Evolutionary conservation across 768 basidiomycete genomes (phyloP).

Genomic region (Infundibulicybe gibba): DNA sequence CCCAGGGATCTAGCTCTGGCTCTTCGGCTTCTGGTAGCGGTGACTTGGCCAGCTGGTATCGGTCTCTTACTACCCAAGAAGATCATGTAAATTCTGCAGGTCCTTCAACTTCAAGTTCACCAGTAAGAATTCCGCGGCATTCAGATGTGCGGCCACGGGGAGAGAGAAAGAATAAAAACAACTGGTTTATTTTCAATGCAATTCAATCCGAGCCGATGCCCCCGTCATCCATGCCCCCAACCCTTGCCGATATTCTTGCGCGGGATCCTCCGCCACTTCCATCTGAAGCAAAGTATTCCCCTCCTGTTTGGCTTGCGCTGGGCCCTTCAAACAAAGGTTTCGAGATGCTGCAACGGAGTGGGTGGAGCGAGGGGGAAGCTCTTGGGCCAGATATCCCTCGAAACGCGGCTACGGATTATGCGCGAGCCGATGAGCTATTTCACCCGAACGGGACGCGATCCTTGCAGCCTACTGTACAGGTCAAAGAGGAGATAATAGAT

Average conservation of each 20-base stretch:
- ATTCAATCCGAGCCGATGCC: constrained; percentile 44
- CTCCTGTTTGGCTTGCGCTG: constrained; percentile 73
- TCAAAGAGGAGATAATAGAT: constrained; percentile 10
- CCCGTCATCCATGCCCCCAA: constrained; percentile 25
- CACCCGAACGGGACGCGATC: constrained; percentile 7
- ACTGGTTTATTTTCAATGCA: constrained; percentile 63
- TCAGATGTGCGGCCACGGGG: background rate
- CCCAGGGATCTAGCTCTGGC: constrained; percentile 1
- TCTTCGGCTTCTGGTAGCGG: background rate
- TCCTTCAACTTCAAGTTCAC: constrained; percentile 3
- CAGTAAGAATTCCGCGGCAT: constrained; percentile 11
- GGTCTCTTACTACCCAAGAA: constrained; percentile 31
- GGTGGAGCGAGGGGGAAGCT: constrained; percentile 81
- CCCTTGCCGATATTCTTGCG: constrained; percentile 69
- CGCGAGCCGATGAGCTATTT: constrained; percentile 11
- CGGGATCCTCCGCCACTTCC: constrained; percentile 72
- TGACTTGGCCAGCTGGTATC: constrained; percentile 48
- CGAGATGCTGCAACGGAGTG: constrained; percentile 65
- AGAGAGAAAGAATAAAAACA: constrained; percentile 32
- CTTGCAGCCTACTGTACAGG: constrained; percentile 3
- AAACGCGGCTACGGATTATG: constrained; percentile 17
- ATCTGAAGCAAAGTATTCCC: constrained; percentile 47
- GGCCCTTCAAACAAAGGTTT: constrained; percentile 79
- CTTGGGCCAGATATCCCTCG: constrained; percentile 53
- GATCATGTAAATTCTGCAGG: constrained; percentile 1